Evolutionary conservation across 441 rosid species (phyloP), one percentile per base, ranked within the genome.

Genomic region (Erodium texanum): DNA sequence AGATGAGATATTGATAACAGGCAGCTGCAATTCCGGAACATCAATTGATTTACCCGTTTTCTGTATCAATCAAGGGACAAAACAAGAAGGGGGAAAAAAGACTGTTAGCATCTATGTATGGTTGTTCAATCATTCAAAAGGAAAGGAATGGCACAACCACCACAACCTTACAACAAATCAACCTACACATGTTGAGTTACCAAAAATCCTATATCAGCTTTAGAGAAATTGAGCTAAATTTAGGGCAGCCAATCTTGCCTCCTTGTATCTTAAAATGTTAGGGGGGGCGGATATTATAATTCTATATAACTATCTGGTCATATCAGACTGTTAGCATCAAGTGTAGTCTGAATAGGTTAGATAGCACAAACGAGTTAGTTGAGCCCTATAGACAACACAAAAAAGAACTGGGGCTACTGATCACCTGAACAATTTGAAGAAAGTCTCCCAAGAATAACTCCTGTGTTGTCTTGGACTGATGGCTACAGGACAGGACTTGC

Each of bases 401-500:
- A 71, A 20, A 15, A 50, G 34, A 61, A 61, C 64, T 14, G 38
- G 38, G 23, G 65, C n/a, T 14, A 62, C 65, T 43, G 56, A 38
- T 62, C 71, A 85, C 93, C 96, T 95, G 87, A 72, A 95, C 86
- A 81, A 86, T 80, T 72, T 89, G 84, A 75, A 90, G 93, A 77
- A 95, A 95, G 75, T 87, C 92, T 75, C 82, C 81, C 65, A 95
- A 83, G 74, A 90, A 90, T 63, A 89, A 79, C 82, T 92, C 99
- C 77, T 95, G 99, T 19, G 85, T 89, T 80, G 92, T 78, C 86
- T 85, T 90, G 45, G 96, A 83, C 81, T 95, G 98, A 81, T 92
- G 86, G 71, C 86, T 80, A 79, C 96, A 89, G 52, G 86, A 83
- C 79, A 95, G 84, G 75, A 92, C 89, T 78, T 92, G 87, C 79